These are phyloP conservation scores for Plasmopara muralis DNA, from an alignment of 352 stramenopile genomes.

Conservation along the genomic window DNA sequence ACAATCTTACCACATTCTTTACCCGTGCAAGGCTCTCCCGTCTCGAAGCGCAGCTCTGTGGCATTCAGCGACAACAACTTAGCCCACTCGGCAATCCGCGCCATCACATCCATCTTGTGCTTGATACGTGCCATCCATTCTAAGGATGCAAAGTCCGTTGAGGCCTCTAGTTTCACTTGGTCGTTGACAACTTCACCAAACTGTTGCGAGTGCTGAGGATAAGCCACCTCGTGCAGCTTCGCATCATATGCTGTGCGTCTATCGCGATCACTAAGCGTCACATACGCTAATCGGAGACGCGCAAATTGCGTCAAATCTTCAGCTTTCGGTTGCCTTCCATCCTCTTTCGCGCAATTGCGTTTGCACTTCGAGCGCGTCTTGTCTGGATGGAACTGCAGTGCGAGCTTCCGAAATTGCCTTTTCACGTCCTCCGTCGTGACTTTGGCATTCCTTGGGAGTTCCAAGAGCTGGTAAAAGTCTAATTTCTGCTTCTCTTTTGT, in stretches of 20 bases:
- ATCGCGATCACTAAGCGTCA: conserved; percentile 59
- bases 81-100: conserved; percentile 64
- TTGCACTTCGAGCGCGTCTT: conserved; percentile 32
- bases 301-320: conserved; percentile 53
- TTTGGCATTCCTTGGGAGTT: conserved; percentile 22
- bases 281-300: conserved; percentile 56
- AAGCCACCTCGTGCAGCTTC: conserved; percentile 27
- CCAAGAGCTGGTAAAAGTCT: conserved; percentile 62
- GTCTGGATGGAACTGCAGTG: conserved; percentile 62
- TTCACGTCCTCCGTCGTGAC: conserved; percentile 46
- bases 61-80: conserved; percentile 51
- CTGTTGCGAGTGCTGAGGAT: conserved; percentile 11
- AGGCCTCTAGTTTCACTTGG: conserved; percentile 60
- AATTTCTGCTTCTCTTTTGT: conserved; percentile 31
- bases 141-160: conserved; percentile 66
- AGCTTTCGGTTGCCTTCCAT: conserved; percentile 6
- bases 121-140: conserved; percentile 81
- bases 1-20: conserved; percentile 72
- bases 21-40: conserved; percentile 49
- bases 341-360: conserved; percentile 1
- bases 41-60: conserved; percentile 71
- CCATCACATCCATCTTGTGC: conserved; percentile 85
- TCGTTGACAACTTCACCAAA: conserved; percentile 33
- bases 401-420: conserved; percentile 60
- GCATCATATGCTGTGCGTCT: conserved; percentile 51